These are phyloP conservation scores for Irpex lacteus DNA, from an alignment of 1,284 basidiomycete species.

Conservation along the genomic window DNA sequence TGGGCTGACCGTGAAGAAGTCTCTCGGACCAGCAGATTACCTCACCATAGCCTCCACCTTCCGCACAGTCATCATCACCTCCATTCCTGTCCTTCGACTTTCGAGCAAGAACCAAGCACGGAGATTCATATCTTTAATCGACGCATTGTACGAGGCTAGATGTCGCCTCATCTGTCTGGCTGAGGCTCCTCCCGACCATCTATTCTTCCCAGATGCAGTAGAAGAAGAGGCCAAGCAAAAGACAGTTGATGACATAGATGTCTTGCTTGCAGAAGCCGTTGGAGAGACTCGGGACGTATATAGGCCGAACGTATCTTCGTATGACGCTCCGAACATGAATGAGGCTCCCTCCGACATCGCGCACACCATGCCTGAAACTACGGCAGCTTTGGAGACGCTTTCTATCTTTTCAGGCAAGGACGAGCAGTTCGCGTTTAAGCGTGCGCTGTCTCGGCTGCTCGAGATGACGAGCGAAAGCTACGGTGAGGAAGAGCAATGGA, in stretches of 20 bases:
- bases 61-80: conserved; percentile 56
- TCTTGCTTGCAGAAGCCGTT: conserved; percentile 60
- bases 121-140: conserved; percentile 69
- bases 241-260: conserved; percentile 28
- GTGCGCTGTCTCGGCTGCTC: conserved; percentile 61
- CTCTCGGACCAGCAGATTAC: conserved; percentile 72
- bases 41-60: conserved; percentile 60
- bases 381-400: conserved; percentile 39
- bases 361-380: conserved; percentile 18
- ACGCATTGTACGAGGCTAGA: conserved; percentile 57
- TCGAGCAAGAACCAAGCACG: conserved; percentile 69
- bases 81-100: conserved; percentile 56
- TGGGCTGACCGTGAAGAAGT: conserved; percentile 25
- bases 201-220: conserved; percentile 61
- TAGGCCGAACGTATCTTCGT: conserved; percentile 60
- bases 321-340: conserved; percentile 44
- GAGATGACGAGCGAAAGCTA: conserved; percentile 65
- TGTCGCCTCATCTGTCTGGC: conserved; percentile 45
- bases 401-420: conserved; percentile 71
- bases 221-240: conserved; percentile 22
- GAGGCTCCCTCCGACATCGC: conserved; percentile 24
- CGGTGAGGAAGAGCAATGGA: conserved; percentile 41
- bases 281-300: conserved; percentile 55
- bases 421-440: conserved; percentile 68
- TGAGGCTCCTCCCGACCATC: conserved; percentile 44